These are phyloP conservation scores for Cicer judaicum DNA, from an alignment of 306 rosid species.

Conservation along the genomic window DNA sequence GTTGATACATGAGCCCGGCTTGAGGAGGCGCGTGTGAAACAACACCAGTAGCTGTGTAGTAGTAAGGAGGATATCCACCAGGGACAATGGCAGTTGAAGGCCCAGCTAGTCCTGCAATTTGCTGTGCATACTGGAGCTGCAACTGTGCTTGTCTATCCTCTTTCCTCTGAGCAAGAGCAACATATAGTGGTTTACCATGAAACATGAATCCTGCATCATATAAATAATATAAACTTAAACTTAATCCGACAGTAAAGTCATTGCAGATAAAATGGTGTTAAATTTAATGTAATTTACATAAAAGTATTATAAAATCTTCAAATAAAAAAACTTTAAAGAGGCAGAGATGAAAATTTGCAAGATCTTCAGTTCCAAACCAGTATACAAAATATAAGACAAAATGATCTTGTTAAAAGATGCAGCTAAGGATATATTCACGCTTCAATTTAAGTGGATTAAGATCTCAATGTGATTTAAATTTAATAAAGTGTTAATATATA, in stretches of 20 bases:
- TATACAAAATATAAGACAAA: slow-evolving; percentile 28
- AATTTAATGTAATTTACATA: slow-evolving; percentile 22
- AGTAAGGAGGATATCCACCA: slow-evolving; percentile 76
- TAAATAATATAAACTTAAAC: slow-evolving; percentile 25
- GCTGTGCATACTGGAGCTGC: slow-evolving; percentile 72
- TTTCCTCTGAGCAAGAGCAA: slow-evolving; percentile 87
- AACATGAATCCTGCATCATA: slow-evolving; percentile 71
- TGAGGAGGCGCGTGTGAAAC: slow-evolving; percentile 65
- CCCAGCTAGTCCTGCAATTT: slow-evolving; percentile 58
- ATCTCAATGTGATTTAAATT: not conserved
- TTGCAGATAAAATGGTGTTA: slow-evolving; percentile 35
- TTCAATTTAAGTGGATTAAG: slow-evolving; percentile 27
- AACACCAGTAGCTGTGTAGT: slow-evolving; percentile 65
- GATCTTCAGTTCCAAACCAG: slow-evolving; percentile 27
- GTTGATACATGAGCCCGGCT: slow-evolving; percentile 66
- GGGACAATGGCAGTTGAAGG: slow-evolving; percentile 67
- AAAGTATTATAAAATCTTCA: slow-evolving; percentile 15
- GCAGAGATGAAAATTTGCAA: slow-evolving; percentile 21
- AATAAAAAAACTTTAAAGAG: not conserved
- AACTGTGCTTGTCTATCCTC: slow-evolving; percentile 81
- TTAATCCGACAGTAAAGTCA: slow-evolving; percentile 23
- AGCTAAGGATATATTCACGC: not conserved
- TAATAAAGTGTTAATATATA: slow-evolving; percentile 24
- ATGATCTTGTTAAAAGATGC: slow-evolving; percentile 17
- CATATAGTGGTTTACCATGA: slow-evolving; percentile 82